Evolutionary conservation across 2,329 filamentous ascomycete genomes (phyloP).

Genomic region (Lachnellula cervina): DNA sequence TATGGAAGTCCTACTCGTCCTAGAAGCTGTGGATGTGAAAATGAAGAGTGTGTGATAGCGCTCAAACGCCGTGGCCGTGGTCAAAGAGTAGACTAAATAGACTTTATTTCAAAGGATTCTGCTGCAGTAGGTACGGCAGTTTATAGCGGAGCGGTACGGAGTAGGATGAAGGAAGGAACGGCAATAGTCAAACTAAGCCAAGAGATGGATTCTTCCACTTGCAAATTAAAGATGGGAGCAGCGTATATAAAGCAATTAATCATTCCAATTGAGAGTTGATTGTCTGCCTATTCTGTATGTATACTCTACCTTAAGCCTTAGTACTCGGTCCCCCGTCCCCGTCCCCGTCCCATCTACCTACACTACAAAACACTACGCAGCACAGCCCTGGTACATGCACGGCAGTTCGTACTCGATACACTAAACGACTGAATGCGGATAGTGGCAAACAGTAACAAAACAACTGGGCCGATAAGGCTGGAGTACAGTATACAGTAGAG

Average conservation of each 20-base stretch:
- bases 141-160: too few relatives aligned
- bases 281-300: neutral
- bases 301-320: too few relatives aligned
- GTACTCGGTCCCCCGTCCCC: neutral
- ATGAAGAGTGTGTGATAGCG: too few relatives aligned
- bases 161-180: too few relatives aligned
- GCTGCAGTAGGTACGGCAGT: too few relatives aligned
- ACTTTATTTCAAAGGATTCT: too few relatives aligned
- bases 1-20: too few relatives aligned
- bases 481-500: too few relatives aligned
- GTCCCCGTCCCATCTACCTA: neutral
- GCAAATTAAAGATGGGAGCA: neutral
- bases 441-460: neutral
- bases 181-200: neutral
- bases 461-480: neutral
- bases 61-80: too few relatives aligned
- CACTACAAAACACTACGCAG: neutral
- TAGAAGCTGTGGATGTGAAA: too few relatives aligned
- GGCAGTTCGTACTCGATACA: neutral
- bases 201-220: neutral
- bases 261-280: too few relatives aligned
- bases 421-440: neutral
- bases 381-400: slow-evolving; percentile 1
- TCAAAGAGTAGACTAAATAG: too few relatives aligned
- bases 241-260: neutral